Base-by-base conservation (phyloP, 805 yeast genomes). In the Priceomyces castillae region DNA sequence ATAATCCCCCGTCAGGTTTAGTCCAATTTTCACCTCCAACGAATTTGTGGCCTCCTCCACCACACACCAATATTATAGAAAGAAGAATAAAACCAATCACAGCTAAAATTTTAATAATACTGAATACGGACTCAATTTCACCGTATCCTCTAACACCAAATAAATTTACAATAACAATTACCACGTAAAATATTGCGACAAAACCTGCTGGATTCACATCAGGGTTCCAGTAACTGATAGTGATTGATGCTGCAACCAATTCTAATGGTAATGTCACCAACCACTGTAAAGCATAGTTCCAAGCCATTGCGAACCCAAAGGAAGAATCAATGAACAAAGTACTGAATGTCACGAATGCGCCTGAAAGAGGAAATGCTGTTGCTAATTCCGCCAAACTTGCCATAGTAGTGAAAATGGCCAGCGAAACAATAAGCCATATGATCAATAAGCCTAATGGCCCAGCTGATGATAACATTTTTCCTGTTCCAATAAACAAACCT, bases 401-500 rank as follows among this genome's bases (percentile, higher is more conserved):
- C 50, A 81, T 78, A 54, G 82, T 78, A 49, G 72, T 64, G 60
- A 71, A 81, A 39, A 82, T 74, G 69, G 82, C 70, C 6, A 78
- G 56, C 44, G 84, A 83, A 20, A 78, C 71, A 30, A 80, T 54
- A n/a, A 61, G 48, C 71, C 80, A 76, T 47, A 78, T 82, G 39
- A 82, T 78, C 40, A 82, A 67, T 22, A 81, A 58, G 31, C 82
- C 78, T 2, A 80, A 83, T 5, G 85, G 84, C 36, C 87, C 87
- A 50, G 85, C 86, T 14, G 76, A 69, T 34, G 58, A 60, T 46
- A 82, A 64, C 86, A 1, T 85, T 74, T 34, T 28, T 17, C 42
- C 87, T 1, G 85, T 76, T 47, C 85, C 85, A 39, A 82, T 77
- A 46, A 81, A 80, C 43, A 82, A 63, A 57, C 89, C 87, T 2